Percentiles rank a stretch among this genome's conserved stretches.
phyloP scores from a whole-genome alignment of 2,329 filamentous ascomycete genomes.

The Colletotrichum abscissum region DNA sequence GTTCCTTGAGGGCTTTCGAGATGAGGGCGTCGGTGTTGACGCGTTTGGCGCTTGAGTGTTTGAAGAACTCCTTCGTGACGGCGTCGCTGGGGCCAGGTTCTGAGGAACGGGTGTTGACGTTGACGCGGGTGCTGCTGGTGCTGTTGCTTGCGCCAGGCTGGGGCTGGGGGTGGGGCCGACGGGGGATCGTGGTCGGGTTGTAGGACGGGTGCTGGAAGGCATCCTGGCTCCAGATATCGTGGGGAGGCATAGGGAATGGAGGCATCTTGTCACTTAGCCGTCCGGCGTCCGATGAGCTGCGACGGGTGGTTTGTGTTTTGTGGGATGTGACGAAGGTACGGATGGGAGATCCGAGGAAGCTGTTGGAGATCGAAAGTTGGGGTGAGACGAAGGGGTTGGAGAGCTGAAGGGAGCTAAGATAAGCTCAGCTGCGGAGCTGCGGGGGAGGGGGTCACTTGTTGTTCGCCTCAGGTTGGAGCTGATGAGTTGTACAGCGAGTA shows the following conservation, averaged over 20 bases:
- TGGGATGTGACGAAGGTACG: neutral
- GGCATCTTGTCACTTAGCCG: neutral
- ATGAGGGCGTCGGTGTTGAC: constrained; percentile 57
- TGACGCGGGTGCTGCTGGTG: neutral
- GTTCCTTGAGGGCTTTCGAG: constrained; percentile 49
- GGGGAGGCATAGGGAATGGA: neutral
- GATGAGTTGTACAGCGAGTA: neutral
- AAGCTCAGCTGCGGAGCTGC: constrained; percentile 11
- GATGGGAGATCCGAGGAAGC: neutral
- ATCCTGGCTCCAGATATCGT: constrained; percentile 8
- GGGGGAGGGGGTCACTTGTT: neutral
- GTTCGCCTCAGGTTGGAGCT: neutral
- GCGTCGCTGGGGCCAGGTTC: constrained; percentile 16
- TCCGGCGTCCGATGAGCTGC: neutral
- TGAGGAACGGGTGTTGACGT: neutral
- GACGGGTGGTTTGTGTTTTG: neutral
- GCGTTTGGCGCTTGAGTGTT: constrained; percentile 53
- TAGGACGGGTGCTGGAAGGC: neutral
- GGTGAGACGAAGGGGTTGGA: neutral
- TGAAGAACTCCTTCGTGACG: constrained; percentile 47
- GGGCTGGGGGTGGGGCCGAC: neutral
- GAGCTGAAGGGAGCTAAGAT: neutral
- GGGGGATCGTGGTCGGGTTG: neutral
- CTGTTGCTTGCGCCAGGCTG: neutral
- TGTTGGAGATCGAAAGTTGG: neutral